These are phyloP conservation scores for Yamadazyma aaseri DNA, from an alignment of 1,139 yeast genomes.

Conservation along the genomic window DNA sequence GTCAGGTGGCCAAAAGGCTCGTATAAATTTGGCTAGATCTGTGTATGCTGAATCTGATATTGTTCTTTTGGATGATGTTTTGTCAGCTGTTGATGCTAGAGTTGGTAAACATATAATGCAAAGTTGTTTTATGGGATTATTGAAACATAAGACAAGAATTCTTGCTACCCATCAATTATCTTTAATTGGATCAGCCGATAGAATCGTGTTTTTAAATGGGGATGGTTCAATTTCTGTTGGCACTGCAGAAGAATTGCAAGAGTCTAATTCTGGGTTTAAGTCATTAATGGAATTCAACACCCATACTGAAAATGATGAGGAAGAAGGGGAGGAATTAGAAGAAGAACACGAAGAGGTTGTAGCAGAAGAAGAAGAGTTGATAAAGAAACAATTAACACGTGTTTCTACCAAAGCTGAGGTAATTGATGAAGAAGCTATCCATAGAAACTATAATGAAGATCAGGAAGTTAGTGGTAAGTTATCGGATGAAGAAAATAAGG, in stretches of 20 bases:
- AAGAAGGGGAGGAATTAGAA: constrained; percentile 18
- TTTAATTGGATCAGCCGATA: constrained; percentile 41
- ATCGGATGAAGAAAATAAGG: constrained; percentile 28
- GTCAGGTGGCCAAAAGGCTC: constrained; percentile 51
- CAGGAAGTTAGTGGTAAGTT: constrained; percentile 27
- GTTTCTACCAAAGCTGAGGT: constrained; percentile 17
- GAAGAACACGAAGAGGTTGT: constrained; percentile 11
- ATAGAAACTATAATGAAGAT: constrained; percentile 16
- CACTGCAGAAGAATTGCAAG: constrained; percentile 35
- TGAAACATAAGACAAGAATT: constrained; percentile 38
- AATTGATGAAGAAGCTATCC: constrained; percentile 19
- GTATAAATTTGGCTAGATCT: constrained; percentile 47
- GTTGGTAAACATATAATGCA: constrained; percentile 48
- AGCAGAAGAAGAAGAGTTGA: constrained; percentile 19
- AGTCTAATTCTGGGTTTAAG: constrained; percentile 20
- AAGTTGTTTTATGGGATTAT: constrained; percentile 34
- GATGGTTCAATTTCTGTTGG: constrained; percentile 40
- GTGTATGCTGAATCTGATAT: constrained; percentile 42
- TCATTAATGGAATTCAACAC: constrained; percentile 20
- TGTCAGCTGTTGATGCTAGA: constrained; percentile 51
- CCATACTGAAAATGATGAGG: constrained; percentile 25
- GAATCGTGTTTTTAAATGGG: constrained; percentile 40
- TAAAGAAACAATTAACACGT: constrained; percentile 13
- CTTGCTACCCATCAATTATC: constrained; percentile 50
- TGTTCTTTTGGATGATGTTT: constrained; percentile 44